phyloP scores from a whole-genome alignment of 129 eudicot genomes.

The Lactuca sativa region DNA sequence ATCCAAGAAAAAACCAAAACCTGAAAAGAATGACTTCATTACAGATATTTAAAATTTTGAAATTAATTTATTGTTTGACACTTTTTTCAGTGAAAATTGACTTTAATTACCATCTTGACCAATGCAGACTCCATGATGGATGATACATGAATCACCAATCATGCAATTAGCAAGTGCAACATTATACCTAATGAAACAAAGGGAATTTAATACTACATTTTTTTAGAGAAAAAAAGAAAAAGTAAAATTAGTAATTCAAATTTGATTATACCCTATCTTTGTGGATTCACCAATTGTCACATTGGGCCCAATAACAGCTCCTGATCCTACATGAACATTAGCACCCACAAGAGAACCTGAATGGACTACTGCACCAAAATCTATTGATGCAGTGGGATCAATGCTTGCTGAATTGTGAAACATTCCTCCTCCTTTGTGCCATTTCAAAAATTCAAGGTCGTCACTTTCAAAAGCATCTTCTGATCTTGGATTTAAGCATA shows the following conservation, averaged over 20 bases:
- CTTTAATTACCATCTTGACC: slow-evolving; percentile 81
- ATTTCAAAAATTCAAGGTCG: slow-evolving; percentile 43
- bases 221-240: slow-evolving; percentile 1
- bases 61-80: neutral
- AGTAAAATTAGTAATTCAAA: neutral
- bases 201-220: neutral
- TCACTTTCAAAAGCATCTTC: slow-evolving; percentile 36
- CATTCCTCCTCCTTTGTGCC: slow-evolving; percentile 83
- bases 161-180: slow-evolving; percentile 81
- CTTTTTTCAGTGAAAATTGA: neutral
- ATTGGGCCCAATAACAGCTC: slow-evolving; percentile 69
- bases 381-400: slow-evolving; percentile 69
- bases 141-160: slow-evolving; percentile 71
- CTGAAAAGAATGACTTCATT: slow-evolving; percentile 38
- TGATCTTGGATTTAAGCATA: slow-evolving; percentile 44
- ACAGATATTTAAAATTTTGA: neutral
- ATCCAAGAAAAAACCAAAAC: slow-evolving; percentile 82
- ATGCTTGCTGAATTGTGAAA: slow-evolving; percentile 68
- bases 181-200: slow-evolving; percentile 61
- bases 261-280: slow-evolving; percentile 62
- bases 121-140: slow-evolving; percentile 85
- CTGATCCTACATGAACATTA: slow-evolving; percentile 73
- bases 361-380: slow-evolving; percentile 72
- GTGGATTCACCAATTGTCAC: slow-evolving; percentile 78
- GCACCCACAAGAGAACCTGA: slow-evolving; percentile 56